Percentiles rank a stretch among this genome's conserved stretches.
Evolutionary conservation across 2,329 filamentous ascomycete genomes (phyloP).

Genomic region (Ceratocystis cubensis): DNA sequence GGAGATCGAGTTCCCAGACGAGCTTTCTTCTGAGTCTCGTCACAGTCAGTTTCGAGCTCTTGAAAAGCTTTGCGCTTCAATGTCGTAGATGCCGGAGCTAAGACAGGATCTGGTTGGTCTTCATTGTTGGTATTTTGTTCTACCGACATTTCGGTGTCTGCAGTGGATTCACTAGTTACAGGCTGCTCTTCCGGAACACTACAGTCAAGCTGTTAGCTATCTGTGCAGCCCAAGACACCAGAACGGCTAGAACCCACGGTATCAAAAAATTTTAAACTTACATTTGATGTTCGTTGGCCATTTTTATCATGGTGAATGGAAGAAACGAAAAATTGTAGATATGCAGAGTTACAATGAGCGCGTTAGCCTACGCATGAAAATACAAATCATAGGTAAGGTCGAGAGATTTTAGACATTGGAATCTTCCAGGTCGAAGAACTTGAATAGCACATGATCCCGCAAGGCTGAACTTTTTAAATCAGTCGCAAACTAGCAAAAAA

Average conservation of each 20-base stretch:
- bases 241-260: background rate
- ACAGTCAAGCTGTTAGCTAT: background rate
- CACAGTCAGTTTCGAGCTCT: constrained; percentile 1
- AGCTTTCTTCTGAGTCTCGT: constrained; percentile 16
- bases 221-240: background rate
- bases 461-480: background rate
- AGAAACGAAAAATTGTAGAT: too few species aligned
- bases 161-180: background rate
- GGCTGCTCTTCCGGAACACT: background rate
- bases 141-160: background rate
- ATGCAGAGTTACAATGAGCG: too few species aligned
- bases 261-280: background rate
- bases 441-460: background rate
- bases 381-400: background rate
- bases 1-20: constrained; percentile 4
- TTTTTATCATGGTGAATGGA: background rate
- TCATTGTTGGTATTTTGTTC: background rate
- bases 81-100: background rate
- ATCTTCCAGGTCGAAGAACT: background rate
- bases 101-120: background rate
- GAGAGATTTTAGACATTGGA: background rate
- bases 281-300: background rate
- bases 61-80: constrained; percentile 19
- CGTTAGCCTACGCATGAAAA: too few species aligned
- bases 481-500: background rate